Percentiles rank a stretch among this genome's conserved stretches.
These are phyloP conservation scores for Bipolaris gigantea DNA, from an alignment of 2,329 filamentous ascomycete genomes.

Conservation along the genomic window DNA sequence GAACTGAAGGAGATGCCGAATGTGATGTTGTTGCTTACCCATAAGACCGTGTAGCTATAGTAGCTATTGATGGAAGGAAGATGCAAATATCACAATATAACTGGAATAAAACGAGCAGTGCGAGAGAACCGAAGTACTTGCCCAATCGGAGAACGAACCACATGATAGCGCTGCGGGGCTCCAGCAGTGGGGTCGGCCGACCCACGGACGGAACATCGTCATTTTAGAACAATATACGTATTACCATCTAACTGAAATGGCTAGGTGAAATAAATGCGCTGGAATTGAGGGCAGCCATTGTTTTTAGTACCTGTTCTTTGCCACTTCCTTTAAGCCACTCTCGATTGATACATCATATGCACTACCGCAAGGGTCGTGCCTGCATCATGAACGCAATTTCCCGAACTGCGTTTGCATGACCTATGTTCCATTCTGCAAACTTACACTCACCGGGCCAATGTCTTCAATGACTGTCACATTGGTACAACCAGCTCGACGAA, in stretches of 20 bases:
- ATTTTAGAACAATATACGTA: background rate
- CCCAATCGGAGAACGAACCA: background rate
- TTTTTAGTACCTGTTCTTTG: background rate
- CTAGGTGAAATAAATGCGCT: too few relatives aligned
- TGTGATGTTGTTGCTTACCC: background rate
- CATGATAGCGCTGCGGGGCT: background rate
- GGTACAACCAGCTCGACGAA: background rate
- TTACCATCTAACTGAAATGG: too few relatives aligned
- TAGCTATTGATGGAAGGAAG: background rate
- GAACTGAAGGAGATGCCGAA: background rate
- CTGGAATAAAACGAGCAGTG: too few relatives aligned
- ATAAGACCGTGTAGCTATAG: background rate
- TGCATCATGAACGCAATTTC: slow-evolving; percentile 9
- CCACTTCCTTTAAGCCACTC: background rate
- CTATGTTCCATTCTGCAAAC: background rate
- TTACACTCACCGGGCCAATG: background rate
- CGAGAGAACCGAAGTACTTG: too few relatives aligned
- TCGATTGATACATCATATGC: slow-evolving; percentile 9
- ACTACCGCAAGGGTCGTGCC: slow-evolving; percentile 10
- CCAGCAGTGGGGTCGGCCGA: background rate
- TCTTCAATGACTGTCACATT: background rate
- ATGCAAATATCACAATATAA: fast-evolving
- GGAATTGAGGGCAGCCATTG: too few relatives aligned
- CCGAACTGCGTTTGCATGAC: background rate
- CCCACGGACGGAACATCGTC: background rate